These are phyloP conservation scores for Fusarium setosum DNA, from an alignment of 2,329 filamentous ascomycete genomes.

Conservation along the genomic window DNA sequence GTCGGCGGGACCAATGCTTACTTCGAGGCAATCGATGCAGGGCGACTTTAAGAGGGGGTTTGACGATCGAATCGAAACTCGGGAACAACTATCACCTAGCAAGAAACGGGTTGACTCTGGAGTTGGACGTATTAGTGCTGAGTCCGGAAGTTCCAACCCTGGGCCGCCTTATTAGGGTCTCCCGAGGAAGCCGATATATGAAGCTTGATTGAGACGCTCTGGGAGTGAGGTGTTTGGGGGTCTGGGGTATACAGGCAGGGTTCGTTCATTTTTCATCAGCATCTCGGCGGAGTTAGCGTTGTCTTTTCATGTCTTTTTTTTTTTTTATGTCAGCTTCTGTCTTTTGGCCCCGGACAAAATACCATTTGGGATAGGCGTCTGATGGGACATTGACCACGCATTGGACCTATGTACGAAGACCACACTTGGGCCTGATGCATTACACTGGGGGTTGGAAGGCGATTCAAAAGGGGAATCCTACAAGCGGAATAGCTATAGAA, in stretches of 20 bases:
- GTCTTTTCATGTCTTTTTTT: conserved; percentile 15
- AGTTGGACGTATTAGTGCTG: conserved; percentile 46
- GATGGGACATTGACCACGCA: conserved; percentile 10
- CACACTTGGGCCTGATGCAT: conserved; percentile 26
- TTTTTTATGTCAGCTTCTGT: conserved; percentile 1
- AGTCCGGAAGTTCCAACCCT: conserved; percentile 37
- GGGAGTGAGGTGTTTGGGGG: conserved; percentile 20
- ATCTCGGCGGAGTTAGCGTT: conserved; percentile 38
- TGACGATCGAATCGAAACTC: conserved; percentile 31
- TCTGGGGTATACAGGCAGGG: not conserved
- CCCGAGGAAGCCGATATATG: not conserved
- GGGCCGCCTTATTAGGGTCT: conserved; percentile 6
- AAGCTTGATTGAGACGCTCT: conserved; percentile 12
- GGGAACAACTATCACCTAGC: conserved; percentile 28
- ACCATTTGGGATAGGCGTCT: conserved; percentile 39
- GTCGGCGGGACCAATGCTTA: conserved; percentile 42
- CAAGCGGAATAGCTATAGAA: not conserved
- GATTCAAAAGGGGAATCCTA: conserved; percentile 4
- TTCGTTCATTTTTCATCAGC: conserved; percentile 28
- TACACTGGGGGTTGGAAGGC: conserved; percentile 17
- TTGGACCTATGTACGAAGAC: conserved; percentile 38
- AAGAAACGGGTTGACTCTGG: conserved; percentile 50
- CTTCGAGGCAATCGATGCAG: conserved; percentile 34
- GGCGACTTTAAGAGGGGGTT: conserved; percentile 34
- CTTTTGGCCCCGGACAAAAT: conserved; percentile 16